Evolutionary conservation across 371 early-diverging fungal genomes (phyloP), one percentile per base, ranked within the genome.

Genomic region (Actinomortierella ambigua): DNA sequence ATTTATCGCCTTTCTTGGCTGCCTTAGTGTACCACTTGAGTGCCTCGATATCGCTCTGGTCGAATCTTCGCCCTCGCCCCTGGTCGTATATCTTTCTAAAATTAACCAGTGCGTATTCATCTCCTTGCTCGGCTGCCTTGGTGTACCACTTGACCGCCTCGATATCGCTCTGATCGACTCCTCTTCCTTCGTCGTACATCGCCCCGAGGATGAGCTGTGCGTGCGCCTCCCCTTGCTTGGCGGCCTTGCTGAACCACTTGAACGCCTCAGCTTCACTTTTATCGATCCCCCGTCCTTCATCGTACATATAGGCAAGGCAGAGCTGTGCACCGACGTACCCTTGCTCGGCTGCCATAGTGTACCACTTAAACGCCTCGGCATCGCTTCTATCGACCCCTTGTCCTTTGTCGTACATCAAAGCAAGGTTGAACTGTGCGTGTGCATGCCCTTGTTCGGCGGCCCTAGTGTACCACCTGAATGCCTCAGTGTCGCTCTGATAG

Each of bases 121-220:
- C 91, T 5, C 93, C 94, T 52, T 85, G 81, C 52, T 83, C 84
- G 4, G 95, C 92, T 2, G 93, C 80, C 29, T 80, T 63, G 17
- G 66, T 68, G 76, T 91, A 95, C 88, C 89, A 93, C 46, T 78
- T 59, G 26, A 92, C 85, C 4, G 94, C 94, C 43, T 84, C 79
- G 4, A 65, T 51, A 11, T 87, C 65, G 52, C 90, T 76, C 64
- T 85, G 84, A 49, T 84, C 82, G 7, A 90, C 85, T 24, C 92
- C 93, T 52, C 88, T 79, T 29, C 94, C 95, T 28, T 91, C 89
- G 76, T 93, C 93, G 65, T 91, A 92, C 58, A 91, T 90, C 67
- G 90, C 88, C 0, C 90, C 94, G 47, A 93, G 81, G 49, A 92
- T 93, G 79, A 90, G 91, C 75, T 91, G 88, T 15, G 91, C 88